Base-by-base conservation (phyloP, 805 yeast species). In the Wickerhamomyces strasburgensis region DNA sequence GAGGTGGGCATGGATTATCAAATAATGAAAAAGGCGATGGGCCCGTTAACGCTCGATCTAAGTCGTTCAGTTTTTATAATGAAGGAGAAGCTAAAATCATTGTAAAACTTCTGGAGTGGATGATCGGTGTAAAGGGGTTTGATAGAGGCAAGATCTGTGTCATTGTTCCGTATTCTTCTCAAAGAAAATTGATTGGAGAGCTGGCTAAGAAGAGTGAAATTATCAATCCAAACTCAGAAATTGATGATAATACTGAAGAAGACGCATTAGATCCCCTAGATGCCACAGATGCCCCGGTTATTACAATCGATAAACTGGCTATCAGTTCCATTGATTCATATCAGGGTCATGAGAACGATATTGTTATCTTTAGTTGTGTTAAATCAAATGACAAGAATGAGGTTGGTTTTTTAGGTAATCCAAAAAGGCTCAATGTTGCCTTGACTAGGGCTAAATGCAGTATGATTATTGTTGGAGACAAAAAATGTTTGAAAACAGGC, bases 311-410 rank as follows among this genome's bases (percentile, higher is more conserved):
- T 36, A 72, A 69, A 5, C 54, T 72, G n/a, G 63, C 70, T 60
- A 62, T 75, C 47, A 68, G 73, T 13, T 60, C 86, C 0, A 80
- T 86, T 14, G 96, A 86, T 57, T 90, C 95, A 1, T 86, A 84
- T 64, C 96, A 86, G 60, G 95, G 95, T 17, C 68, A 93, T 47
- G 95, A 85, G 51, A 85, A 83, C 61, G 85, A 82, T 49, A 79
- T 79, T 37, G 78, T 86, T 19, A 68, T 86, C 6, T 67, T 86
- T 44, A 77, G 90, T 3, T 75, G 89, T 48, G 95, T 86, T 19
- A 68, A 95, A 48, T 74, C 79, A 14, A 80, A 80, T 51, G 61
- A 58, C 10, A 40, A 44, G 18, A 56, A 57, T n/a, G 75, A 67
- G 39, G 72, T 80, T 40, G 87, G 88, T 18, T 80, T 80, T 55